phyloP scores from a whole-genome alignment of 2,329 filamentous ascomycete genomes.

The Penicillium sp. region DNA sequence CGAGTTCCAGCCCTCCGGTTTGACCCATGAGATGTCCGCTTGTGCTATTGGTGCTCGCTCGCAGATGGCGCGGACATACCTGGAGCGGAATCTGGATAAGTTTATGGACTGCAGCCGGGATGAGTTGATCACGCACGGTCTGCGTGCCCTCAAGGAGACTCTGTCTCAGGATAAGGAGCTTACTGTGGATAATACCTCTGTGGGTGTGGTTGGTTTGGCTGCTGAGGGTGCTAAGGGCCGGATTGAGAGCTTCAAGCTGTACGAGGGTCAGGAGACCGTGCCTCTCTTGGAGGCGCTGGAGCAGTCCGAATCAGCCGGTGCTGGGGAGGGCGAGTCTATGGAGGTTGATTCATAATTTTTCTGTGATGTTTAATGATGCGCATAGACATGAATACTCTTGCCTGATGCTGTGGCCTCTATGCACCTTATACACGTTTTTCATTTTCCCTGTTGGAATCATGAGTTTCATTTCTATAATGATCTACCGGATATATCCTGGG shows the following conservation, averaged over 20 bases:
- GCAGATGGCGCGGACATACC: slow-evolving; percentile 96
- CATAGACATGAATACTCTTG: slow-evolving; percentile 32
- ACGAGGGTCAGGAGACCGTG: slow-evolving; percentile 83
- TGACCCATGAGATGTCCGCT: slow-evolving; percentile 96
- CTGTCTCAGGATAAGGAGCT: slow-evolving; percentile 96
- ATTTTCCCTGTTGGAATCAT: neutral
- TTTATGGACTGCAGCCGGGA: slow-evolving; percentile 77
- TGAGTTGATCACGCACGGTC: slow-evolving; percentile 85
- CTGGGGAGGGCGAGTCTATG: slow-evolving; percentile 50
- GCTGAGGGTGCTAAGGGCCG: slow-evolving; percentile 53
- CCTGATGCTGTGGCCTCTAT: slow-evolving; percentile 17
- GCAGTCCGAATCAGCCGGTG: slow-evolving; percentile 45
- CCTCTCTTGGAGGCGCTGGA: slow-evolving; percentile 76
- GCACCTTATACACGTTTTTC: neutral
- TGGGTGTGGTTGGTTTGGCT: slow-evolving; percentile 75
- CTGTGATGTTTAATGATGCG: slow-evolving; percentile 26
- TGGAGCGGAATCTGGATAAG: slow-evolving; percentile 85
- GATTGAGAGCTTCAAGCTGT: slow-evolving; percentile 82
- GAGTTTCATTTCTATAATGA: slow-evolving; percentile 1
- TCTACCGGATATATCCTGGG: neutral
- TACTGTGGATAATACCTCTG: slow-evolving; percentile 93
- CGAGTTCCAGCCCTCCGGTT: slow-evolving; percentile 94
- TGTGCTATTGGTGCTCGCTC: slow-evolving; percentile 94
- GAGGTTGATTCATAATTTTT: slow-evolving; percentile 54
- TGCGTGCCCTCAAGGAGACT: slow-evolving; percentile 91